Percentiles rank a stretch among this genome's conserved stretches.
phyloP scores from a whole-genome alignment of 2,329 filamentous ascomycete genomes.

The Fusarium multiceps region DNA sequence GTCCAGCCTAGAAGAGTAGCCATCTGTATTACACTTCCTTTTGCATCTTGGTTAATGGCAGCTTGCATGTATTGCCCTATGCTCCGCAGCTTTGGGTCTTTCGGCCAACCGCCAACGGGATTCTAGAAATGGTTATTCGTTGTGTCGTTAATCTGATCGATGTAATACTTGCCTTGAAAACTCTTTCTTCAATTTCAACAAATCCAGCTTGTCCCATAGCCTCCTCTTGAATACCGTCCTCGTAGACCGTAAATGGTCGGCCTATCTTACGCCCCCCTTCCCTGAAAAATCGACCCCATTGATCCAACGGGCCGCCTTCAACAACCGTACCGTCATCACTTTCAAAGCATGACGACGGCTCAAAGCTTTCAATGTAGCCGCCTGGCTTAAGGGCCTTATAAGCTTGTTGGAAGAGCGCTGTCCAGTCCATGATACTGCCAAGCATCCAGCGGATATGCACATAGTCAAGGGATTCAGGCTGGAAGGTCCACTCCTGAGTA shows the following conservation, averaged over 20 bases:
- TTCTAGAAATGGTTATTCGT: slow-evolving; percentile 2
- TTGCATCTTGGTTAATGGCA: background rate
- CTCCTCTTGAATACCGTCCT: background rate
- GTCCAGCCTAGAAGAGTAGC: background rate
- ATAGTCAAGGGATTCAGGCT: background rate
- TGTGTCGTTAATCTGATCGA: background rate
- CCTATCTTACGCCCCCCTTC: slow-evolving; percentile 10
- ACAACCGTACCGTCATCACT: slow-evolving; percentile 1
- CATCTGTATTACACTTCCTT: slow-evolving; percentile 2
- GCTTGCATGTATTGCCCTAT: slow-evolving; percentile 2
- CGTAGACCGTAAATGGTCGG: background rate
- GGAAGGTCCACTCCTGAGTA: slow-evolving; percentile 1
- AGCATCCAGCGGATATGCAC: slow-evolving; percentile 17
- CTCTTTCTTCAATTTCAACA: background rate
- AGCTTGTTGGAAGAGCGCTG: background rate
- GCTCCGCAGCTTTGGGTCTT: background rate
- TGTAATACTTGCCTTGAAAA: background rate
- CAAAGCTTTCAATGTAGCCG: slow-evolving; percentile 1
- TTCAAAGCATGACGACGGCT: background rate
- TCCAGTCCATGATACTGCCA: slow-evolving; percentile 4
- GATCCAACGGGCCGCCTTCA: background rate
- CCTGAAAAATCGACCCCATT: slow-evolving; percentile 9
- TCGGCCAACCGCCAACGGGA: slow-evolving; percentile 7
- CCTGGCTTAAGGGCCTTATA: slow-evolving; percentile 3
- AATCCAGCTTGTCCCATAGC: slow-evolving; percentile 13